Evolutionary conservation across 1,139 yeast genomes (phyloP), one percentile per base, ranked within the genome.

Genomic region (Hyphopichia pseudoburtonii): DNA sequence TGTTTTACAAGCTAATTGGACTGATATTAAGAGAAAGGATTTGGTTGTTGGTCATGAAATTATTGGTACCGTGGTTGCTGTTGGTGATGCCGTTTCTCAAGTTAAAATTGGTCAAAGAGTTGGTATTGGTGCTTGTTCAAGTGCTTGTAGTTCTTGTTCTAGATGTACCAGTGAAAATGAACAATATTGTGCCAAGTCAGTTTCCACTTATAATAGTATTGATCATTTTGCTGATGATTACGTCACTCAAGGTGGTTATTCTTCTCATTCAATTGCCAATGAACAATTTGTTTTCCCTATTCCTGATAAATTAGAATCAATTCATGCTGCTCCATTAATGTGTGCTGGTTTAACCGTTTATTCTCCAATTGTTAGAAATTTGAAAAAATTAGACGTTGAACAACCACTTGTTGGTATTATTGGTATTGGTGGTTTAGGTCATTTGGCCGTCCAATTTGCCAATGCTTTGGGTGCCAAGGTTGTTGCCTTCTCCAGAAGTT

Each of bases 261-360:
- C 86, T 8, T 71, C 79, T 32, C 78, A 76, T 55, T 60, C 76
- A 30, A 69, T 80, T 42, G 80, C 75, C 31, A 64, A 73, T 51
- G 78, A 77, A 48, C 62, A 67, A 38, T 77, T 75, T 50, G 78
- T 66, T 5, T 73, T 80, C 57, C 70, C 72, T 18, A 73, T 81
- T 40, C 87, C 87, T 17, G 81, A 78, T n/a, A 56, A 41, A 17
- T 52, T 79, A 42, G 58, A 64, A 16, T 57, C 72, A 18, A 66
- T 62, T 36, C 56, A 62, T 36, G 86, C 80, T 27, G 85, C 84
- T 14, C 86, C 86, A 18, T 66, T 82, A 53, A 61, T 81, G 65
- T 82, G 87, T 63, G 86, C 81, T 30, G 87, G 87, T 40, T 64
- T 79, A 48, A 82, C 87, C 16, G 79, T 75, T 2, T 80, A 64